These are phyloP conservation scores for Antarctomyces pellizariae DNA, from an alignment of 495 filamentous ascomycete species.

Conservation along the genomic window DNA sequence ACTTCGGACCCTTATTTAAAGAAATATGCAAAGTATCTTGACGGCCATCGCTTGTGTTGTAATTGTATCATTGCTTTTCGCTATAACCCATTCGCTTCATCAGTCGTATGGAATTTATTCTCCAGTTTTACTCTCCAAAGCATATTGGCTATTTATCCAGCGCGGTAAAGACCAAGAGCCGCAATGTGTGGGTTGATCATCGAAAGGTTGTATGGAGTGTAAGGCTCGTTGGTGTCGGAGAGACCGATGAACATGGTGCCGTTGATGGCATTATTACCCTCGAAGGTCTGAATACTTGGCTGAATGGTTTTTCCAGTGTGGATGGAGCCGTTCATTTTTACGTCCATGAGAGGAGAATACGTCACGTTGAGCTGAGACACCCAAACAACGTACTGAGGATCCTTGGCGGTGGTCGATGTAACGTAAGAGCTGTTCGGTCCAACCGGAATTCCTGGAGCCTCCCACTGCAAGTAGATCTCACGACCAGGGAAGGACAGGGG, in stretches of 20 bases:
- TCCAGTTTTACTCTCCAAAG: too few relatives aligned
- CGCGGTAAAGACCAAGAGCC: slow-evolving; percentile 56
- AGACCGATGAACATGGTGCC: slow-evolving; percentile 61
- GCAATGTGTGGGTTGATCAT: slow-evolving; percentile 56
- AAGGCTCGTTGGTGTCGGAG: slow-evolving; percentile 39
- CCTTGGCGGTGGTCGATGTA: slow-evolving; percentile 32
- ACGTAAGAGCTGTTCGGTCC: slow-evolving; percentile 70
- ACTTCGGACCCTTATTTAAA: too few relatives aligned
- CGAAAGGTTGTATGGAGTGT: slow-evolving; percentile 57
- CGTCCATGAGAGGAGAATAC: slow-evolving; percentile 39
- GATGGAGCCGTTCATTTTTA: slow-evolving; percentile 14
- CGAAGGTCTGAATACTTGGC: slow-evolving; percentile 35
- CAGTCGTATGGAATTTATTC: too few relatives aligned
- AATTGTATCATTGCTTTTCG: too few relatives aligned
- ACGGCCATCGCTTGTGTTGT: too few relatives aligned
- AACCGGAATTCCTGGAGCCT: slow-evolving; percentile 38
- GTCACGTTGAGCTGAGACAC: slow-evolving; percentile 69
- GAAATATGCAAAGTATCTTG: too few relatives aligned
- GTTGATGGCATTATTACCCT: slow-evolving; percentile 46
- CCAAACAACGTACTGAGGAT: slow-evolving; percentile 50
- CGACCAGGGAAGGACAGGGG: slow-evolving; percentile 59
- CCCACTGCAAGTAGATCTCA: slow-evolving; percentile 48
- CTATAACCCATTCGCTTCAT: too few relatives aligned
- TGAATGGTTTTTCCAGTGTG: slow-evolving; percentile 45
- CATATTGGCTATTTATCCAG: slow-evolving; percentile 30